phyloP scores from a whole-genome alignment of 2,329 filamentous ascomycete genomes.

The Colletotrichum sansevieriae region DNA sequence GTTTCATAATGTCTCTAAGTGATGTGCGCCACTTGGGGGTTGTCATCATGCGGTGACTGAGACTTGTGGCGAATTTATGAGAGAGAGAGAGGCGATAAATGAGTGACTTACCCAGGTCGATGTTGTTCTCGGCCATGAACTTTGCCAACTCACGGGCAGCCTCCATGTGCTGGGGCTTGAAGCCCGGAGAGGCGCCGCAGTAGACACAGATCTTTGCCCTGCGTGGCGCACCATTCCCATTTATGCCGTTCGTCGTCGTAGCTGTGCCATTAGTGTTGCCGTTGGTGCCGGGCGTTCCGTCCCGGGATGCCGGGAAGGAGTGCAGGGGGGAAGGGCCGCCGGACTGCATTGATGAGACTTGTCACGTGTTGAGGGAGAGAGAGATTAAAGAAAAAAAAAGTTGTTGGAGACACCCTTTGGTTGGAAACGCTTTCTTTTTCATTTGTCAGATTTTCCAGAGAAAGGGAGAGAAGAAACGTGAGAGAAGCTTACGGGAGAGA shows the following conservation, averaged over 20 bases:
- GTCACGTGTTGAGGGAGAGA: neutral
- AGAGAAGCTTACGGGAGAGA: conserved; percentile 8
- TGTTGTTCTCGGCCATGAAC: conserved; percentile 80
- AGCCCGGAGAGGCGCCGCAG: conserved; percentile 86
- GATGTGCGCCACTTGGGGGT: conserved; percentile 1
- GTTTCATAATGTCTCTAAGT: conserved; percentile 15
- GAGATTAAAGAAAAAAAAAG: neutral
- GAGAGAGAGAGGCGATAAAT: conserved; percentile 6
- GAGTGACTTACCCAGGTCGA: conserved; percentile 73
- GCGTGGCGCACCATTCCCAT: conserved; percentile 49
- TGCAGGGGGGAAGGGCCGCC: conserved; percentile 52
- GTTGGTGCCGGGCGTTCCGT: conserved; percentile 46
- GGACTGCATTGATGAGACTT: conserved; percentile 53
- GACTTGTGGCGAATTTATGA: neutral
- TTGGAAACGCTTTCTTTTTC: neutral
- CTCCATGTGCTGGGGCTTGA: conserved; percentile 79
- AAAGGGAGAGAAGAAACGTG: conserved; percentile 6
- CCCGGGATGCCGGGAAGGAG: conserved; percentile 46
- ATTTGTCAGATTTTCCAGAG: neutral
- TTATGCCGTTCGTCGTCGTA: conserved; percentile 43
- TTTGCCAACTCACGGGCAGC: conserved; percentile 82
- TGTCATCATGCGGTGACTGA: conserved; percentile 12
- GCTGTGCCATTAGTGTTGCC: conserved; percentile 44
- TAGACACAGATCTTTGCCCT: conserved; percentile 88
- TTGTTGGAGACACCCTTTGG: neutral